Base-by-base conservation (phyloP, 331 rosid species). In the Pyracantha coccinea region DNA sequence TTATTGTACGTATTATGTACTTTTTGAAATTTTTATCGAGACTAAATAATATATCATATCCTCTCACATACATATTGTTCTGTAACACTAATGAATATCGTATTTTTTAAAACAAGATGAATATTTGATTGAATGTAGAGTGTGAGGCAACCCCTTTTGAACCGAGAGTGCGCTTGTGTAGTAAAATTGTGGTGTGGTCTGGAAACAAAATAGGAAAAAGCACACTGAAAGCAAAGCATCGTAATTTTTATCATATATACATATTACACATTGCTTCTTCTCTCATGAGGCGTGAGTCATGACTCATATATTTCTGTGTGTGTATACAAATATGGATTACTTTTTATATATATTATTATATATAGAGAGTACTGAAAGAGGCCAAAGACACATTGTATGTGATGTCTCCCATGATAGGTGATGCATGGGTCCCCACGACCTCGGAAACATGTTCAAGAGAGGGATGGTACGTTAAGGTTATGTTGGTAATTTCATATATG, bases 361-460 rank as follows among this genome's bases (percentile, higher is more conserved):
- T n/a, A 57, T 35, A 33, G 11, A 23, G 5, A 47, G 13, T 6
- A 66, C 4, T 38, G 66, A 66, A 79, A 79, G 84, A 68, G 44
- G 79, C 76, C 72, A 88, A 86, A 79, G 60, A 80, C 88, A 86
- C 85, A 84, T 50, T 50, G 55, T 17, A 50, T 29, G 77, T 47
- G 1, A 38, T 90, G 89, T 88, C 96, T 85, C 89, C 96, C 91
- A 83, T 78, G 80, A 88, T 76, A 89, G 92, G 87, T 66, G 83
- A 72, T 79, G 82, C 72, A 77, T 80, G 86, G 91, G 93, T 70
- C 89, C 92, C 88, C 83, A 78, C 85, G 31, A 64, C 85, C 86
- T 82, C 78, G 72, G 79, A 71, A 75, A 63, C 79, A 53, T 76
- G 75, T 71, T 77, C 74, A 74, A 41, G 94, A 89, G 81, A 84